These are phyloP conservation scores for Intubia oerlemansii DNA, from an alignment of 2,329 filamentous ascomycete species.

Conservation along the genomic window DNA sequence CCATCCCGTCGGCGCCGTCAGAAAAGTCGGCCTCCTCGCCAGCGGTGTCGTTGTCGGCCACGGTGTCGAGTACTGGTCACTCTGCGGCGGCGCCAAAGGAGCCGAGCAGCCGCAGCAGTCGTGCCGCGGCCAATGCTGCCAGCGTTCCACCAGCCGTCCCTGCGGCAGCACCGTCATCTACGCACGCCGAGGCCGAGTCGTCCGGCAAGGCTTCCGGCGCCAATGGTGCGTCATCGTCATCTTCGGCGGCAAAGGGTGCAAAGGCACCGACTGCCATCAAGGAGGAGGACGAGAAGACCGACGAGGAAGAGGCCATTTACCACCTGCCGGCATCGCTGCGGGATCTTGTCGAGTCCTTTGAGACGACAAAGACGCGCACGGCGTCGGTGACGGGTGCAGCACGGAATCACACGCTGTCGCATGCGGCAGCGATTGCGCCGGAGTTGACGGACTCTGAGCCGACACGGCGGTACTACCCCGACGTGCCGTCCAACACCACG, in stretches of 20 bases:
- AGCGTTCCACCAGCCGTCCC: not conserved
- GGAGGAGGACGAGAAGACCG: conserved; percentile 26
- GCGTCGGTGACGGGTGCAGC: conserved; percentile 24
- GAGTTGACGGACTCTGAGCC: conserved; percentile 62
- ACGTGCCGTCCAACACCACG: conserved; percentile 37
- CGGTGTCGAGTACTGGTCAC: conserved; percentile 9
- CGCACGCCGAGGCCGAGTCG: conserved; percentile 12
- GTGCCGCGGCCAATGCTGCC: too few species aligned
- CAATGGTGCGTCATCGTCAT: not conserved
- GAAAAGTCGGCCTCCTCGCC: conserved; percentile 12
- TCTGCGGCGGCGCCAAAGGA: conserved; percentile 11
- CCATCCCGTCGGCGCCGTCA: conserved; percentile 21
- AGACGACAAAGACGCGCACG: conserved; percentile 54
- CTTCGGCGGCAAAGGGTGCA: conserved; percentile 15
- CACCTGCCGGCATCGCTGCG: conserved; percentile 76
- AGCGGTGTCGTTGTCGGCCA: conserved; percentile 9
- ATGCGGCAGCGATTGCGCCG: conserved; percentile 53
- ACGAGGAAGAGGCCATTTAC: conserved; percentile 60
- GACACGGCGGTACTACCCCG: conserved; percentile 65
- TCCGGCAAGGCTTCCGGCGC: not conserved
- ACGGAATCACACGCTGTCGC: conserved; percentile 50
- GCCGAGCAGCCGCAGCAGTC: too few species aligned
- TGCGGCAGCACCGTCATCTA: conserved; percentile 10
- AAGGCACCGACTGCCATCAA: conserved; percentile 6
- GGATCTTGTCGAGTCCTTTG: conserved; percentile 80